phyloP scores from a whole-genome alignment of 2,329 filamentous ascomycete species.

The Ceratocystis huliohia region DNA sequence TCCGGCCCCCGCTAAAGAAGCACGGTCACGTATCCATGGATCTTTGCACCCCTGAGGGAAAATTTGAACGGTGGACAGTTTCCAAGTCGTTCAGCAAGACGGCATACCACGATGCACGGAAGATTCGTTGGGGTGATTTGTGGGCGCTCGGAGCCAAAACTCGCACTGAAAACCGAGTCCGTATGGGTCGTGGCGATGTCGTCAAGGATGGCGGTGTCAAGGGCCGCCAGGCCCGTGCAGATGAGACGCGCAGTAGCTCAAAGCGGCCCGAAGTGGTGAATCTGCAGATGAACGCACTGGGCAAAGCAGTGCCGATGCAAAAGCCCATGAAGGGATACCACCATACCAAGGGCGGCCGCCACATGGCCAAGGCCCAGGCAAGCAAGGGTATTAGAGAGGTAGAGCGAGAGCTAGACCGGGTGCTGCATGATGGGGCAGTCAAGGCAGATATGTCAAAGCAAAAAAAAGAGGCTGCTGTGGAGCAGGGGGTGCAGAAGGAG shows the following conservation, averaged over 20 bases:
- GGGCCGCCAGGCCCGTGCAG: slow-evolving; percentile 16
- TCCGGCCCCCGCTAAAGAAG: slow-evolving; percentile 75
- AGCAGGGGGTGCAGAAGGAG: background rate
- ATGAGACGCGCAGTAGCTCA: slow-evolving; percentile 7
- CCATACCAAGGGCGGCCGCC: slow-evolving; percentile 19
- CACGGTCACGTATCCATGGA: slow-evolving; percentile 81
- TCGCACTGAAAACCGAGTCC: slow-evolving; percentile 47
- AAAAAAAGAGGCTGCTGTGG: background rate
- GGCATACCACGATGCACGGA: slow-evolving; percentile 85
- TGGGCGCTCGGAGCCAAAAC: slow-evolving; percentile 95
- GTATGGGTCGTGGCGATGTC: slow-evolving; percentile 40
- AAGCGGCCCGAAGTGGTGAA: slow-evolving; percentile 18
- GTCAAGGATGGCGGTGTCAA: slow-evolving; percentile 24
- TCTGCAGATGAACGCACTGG: slow-evolving; percentile 20
- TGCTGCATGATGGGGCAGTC: slow-evolving; percentile 17
- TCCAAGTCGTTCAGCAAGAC: slow-evolving; percentile 66
- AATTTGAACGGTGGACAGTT: slow-evolving; percentile 86
- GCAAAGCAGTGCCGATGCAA: slow-evolving; percentile 20
- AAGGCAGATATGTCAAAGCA: slow-evolving; percentile 5
- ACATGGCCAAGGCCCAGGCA: slow-evolving; percentile 19
- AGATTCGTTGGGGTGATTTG: slow-evolving; percentile 80
- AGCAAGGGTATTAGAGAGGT: slow-evolving; percentile 13
- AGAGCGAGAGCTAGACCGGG: slow-evolving; percentile 15
- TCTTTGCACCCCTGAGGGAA: slow-evolving; percentile 73
- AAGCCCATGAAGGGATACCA: slow-evolving; percentile 21